These are phyloP conservation scores for Tuber calosporum DNA, from an alignment of 495 filamentous ascomycete species.

Conservation along the genomic window DNA sequence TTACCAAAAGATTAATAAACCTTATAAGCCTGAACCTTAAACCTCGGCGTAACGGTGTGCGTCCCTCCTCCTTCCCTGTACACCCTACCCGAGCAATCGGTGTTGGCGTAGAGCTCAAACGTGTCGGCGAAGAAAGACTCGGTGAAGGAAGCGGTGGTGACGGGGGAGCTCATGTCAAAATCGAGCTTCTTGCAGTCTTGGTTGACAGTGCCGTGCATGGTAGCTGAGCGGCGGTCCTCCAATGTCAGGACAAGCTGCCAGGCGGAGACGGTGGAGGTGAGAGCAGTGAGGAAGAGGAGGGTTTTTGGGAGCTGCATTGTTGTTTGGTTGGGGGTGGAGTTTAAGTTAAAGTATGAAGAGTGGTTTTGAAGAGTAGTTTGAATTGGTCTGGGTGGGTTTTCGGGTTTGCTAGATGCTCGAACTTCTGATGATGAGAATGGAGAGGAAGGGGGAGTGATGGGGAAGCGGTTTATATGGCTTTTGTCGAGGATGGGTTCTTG, in stretches of 20 bases:
- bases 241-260: not conserved
- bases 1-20: not conserved
- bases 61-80: not conserved
- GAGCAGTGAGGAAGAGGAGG: not conserved
- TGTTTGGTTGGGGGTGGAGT: not conserved
- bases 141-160: not conserved
- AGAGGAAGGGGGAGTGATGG: not conserved
- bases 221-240: not conserved
- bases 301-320: not conserved
- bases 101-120: not conserved
- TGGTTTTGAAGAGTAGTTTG: not conserved
- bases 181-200: not conserved
- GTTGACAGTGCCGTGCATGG: not conserved
- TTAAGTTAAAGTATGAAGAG: not conserved
- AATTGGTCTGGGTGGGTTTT: not conserved
- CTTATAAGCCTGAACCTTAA: not conserved
- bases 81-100: not conserved
- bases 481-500: not conserved
- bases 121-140: not conserved
- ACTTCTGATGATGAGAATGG: not conserved
- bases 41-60: not conserved
- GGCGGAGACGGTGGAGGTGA: not conserved
- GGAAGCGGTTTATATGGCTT: not conserved
- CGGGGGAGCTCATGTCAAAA: not conserved
- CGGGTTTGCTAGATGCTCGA: not conserved